phyloP scores from a whole-genome alignment of 2,329 filamentous ascomycete genomes.

The Allantophomopsis lycopodina region DNA sequence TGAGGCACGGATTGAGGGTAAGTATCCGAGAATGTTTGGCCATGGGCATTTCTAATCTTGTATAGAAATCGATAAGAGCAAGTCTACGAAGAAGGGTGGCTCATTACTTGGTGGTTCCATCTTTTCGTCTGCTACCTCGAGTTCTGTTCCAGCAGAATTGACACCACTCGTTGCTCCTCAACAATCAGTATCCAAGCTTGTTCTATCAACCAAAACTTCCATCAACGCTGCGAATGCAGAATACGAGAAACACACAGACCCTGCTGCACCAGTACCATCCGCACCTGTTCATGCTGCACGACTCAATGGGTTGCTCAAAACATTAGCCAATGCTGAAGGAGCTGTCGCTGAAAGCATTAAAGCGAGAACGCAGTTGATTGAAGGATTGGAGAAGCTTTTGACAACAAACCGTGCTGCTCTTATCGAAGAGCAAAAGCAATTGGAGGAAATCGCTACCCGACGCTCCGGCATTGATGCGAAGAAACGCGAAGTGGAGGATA shows the following conservation, averaged over 20 bases:
- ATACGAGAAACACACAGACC: conserved; percentile 71
- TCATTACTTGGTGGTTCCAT: conserved; percentile 53
- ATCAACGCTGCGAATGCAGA: conserved; percentile 64
- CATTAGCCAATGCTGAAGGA: conserved; percentile 74
- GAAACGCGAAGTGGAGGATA: conserved; percentile 80
- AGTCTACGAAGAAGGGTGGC: conserved; percentile 34
- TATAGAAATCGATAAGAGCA: conserved; percentile 48
- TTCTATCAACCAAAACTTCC: conserved; percentile 51
- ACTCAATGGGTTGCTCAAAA: conserved; percentile 79
- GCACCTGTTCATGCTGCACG: conserved; percentile 86
- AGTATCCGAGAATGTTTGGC: conserved; percentile 9
- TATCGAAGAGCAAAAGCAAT: conserved; percentile 51
- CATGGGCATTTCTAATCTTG: conserved; percentile 3
- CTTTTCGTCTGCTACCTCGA: conserved; percentile 42
- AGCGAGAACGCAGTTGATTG: conserved; percentile 64
- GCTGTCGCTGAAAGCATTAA: conserved; percentile 85
- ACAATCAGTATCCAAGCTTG: conserved; percentile 59
- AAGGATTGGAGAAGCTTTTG: conserved; percentile 70
- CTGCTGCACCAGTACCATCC: conserved; percentile 53
- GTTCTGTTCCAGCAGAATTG: conserved; percentile 62
- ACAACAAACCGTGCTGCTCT: conserved; percentile 59
- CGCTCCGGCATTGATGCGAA: conserved; percentile 64
- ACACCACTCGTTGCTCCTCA: conserved; percentile 62
- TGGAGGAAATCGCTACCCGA: conserved; percentile 49
- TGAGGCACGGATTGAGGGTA: conserved; percentile 69